A percentile compares a stretch with the other conserved stretches of the same genome.
phyloP scores from a whole-genome alignment of 805 yeast species.

The Yarrowia porcina region DNA sequence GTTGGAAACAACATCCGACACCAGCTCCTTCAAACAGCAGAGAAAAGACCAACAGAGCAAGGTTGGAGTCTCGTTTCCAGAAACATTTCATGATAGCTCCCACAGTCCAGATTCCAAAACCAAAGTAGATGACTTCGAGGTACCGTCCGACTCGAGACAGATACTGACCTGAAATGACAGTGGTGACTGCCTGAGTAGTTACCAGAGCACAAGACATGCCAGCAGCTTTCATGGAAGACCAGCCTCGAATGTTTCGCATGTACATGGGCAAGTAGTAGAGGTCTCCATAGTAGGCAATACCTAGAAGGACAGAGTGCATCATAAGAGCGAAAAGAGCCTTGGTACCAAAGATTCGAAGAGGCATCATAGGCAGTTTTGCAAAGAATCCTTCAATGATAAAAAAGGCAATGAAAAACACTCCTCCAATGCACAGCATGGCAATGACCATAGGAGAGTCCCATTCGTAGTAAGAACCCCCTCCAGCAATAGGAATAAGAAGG shows the following conservation, averaged over 20 bases:
- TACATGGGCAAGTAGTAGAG: constrained; percentile 50
- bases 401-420: constrained; percentile 43
- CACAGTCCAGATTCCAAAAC: constrained; percentile 45
- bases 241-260: constrained; percentile 46
- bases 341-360: constrained; percentile 46
- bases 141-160: constrained; percentile 46
- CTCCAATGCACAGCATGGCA: constrained; percentile 44
- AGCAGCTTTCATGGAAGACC: constrained; percentile 42
- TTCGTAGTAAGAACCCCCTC: constrained; percentile 57
- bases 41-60: constrained; percentile 42
- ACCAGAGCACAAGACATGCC: constrained; percentile 45
- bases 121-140: constrained; percentile 42
- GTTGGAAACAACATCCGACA: constrained; percentile 52
- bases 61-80: constrained; percentile 37
- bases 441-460: constrained; percentile 53
- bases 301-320: constrained; percentile 45
- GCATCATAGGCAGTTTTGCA: constrained; percentile 54
- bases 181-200: constrained; percentile 42
- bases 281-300: constrained; percentile 47
- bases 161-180: constrained; percentile 46
- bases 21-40: constrained; percentile 44
- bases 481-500: constrained; percentile 53
- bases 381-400: constrained; percentile 49
- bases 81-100: constrained; percentile 44
- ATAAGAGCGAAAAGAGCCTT: constrained; percentile 41